These are phyloP conservation scores for Pachysandra terminalis DNA, from an alignment of 164 flowering plant genomes.

Conservation along the genomic window DNA sequence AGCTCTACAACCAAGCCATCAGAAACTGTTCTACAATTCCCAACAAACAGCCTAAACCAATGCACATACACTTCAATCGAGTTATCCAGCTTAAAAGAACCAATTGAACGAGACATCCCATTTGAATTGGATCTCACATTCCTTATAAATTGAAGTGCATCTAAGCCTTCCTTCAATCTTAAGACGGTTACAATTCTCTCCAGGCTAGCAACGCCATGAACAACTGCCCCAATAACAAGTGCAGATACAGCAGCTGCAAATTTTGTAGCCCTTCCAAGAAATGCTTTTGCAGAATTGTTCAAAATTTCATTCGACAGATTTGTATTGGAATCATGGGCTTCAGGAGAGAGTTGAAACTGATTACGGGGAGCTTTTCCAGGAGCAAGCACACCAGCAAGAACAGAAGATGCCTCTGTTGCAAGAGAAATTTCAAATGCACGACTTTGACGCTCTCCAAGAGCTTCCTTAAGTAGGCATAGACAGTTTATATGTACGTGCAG, in stretches of 20 bases:
- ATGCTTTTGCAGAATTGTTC: constrained; percentile 43
- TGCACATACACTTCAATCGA: constrained; percentile 68
- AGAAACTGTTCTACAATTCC: constrained; percentile 75
- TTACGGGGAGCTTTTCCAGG: constrained; percentile 69
- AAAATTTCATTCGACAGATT: constrained; percentile 47
- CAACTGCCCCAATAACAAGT: constrained; percentile 71
- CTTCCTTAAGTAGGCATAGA: constrained; percentile 82
- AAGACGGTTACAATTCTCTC: constrained; percentile 87
- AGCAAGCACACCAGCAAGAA: constrained; percentile 57
- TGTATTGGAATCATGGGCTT: constrained; percentile 56
- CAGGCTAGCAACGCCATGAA: constrained; percentile 78
- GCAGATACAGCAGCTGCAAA: constrained; percentile 79
- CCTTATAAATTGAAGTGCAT: constrained; percentile 68
- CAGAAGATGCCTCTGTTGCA: constrained; percentile 80
- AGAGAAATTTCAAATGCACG: constrained; percentile 93
- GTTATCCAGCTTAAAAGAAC: constrained; percentile 57
- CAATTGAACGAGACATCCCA: constrained; percentile 72
- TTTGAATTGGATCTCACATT: constrained; percentile 60
- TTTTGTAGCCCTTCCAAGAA: constrained; percentile 57
- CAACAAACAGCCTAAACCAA: constrained; percentile 95
- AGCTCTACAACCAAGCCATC: constrained; percentile 86
- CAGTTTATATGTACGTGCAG: constrained; percentile 65
- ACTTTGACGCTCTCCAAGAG: constrained; percentile 92
- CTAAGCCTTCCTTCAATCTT: constrained; percentile 82
- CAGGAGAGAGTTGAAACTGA: constrained; percentile 74